phyloP scores from a whole-genome alignment of 75 land plant genomes.

The Sequoia sempervirens region DNA sequence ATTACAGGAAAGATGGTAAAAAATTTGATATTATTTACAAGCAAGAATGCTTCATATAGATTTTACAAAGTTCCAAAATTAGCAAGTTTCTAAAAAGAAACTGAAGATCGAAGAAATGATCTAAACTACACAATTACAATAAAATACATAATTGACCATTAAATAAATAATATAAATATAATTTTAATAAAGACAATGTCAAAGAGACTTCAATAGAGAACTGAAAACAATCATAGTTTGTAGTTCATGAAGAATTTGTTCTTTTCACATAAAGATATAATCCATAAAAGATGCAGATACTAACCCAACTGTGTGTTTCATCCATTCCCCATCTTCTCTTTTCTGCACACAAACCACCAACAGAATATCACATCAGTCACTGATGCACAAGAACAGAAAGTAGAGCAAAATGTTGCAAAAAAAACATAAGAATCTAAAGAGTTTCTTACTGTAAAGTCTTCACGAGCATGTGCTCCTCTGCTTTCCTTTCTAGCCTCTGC shows the following conservation, averaged over 20 bases:
- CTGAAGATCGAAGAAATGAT: too few relatives aligned
- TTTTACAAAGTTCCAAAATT: too few relatives aligned
- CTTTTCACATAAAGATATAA: background rate
- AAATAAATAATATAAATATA: too few relatives aligned
- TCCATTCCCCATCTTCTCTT: slow-evolving; percentile 98
- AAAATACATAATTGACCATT: too few relatives aligned
- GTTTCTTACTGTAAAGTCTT: slow-evolving; percentile 83
- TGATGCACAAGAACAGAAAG: background rate
- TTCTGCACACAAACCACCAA: slow-evolving; percentile 49
- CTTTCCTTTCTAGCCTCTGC: slow-evolving; percentile 99
- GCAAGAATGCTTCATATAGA: too few relatives aligned
- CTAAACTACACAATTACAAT: too few relatives aligned
- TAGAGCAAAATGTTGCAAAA: background rate
- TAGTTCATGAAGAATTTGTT: background rate
- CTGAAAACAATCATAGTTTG: background rate
- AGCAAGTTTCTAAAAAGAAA: too few relatives aligned
- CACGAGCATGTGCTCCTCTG: slow-evolving; percentile 99
- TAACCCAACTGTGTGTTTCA: slow-evolving; percentile 97
- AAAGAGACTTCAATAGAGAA: background rate
- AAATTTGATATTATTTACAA: too few relatives aligned
- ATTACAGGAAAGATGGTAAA: too few relatives aligned
- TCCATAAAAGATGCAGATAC: slow-evolving; percentile 13
- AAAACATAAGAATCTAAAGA: background rate
- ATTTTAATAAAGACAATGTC: background rate
- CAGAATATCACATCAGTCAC: background rate